phyloP scores from a whole-genome alignment of 495 filamentous ascomycete species.

The Penicillium argentinense region DNA sequence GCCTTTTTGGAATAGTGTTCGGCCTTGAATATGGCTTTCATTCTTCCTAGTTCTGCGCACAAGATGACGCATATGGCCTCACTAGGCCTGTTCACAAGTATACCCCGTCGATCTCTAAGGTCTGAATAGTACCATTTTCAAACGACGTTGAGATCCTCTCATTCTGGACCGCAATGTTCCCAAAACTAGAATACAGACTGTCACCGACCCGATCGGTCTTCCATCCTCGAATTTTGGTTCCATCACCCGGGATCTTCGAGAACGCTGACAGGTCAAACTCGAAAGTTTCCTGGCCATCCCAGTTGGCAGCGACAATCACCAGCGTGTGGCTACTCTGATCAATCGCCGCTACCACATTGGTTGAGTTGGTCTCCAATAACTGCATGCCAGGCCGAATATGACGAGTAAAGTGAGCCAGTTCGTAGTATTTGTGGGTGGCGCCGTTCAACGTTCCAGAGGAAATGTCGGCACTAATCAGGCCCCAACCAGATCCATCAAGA shows the following conservation, averaged over 20 bases:
- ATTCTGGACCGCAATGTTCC: background rate
- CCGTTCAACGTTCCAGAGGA: constrained; percentile 1
- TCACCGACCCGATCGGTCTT: constrained; percentile 7
- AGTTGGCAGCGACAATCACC: constrained; percentile 16
- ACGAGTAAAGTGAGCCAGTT: constrained; percentile 14
- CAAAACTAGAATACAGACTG: constrained; percentile 2
- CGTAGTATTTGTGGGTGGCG: constrained; percentile 11
- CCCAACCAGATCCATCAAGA: constrained; percentile 10
- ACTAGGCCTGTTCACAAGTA: constrained; percentile 1
- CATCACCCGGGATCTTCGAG: constrained; percentile 4
- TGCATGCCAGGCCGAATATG: constrained; percentile 17
- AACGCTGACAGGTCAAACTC: constrained; percentile 13
- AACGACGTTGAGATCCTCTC: constrained; percentile 6
- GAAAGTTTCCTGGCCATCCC: constrained; percentile 6
- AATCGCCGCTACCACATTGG: constrained; percentile 6
- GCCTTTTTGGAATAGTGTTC: too few relatives aligned
- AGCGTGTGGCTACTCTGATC: constrained; percentile 6
- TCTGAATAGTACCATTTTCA: constrained; percentile 8
- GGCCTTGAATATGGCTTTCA: too few relatives aligned
- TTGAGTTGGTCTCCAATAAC: constrained; percentile 8
- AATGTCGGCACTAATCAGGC: constrained; percentile 10
- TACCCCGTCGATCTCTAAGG: constrained; percentile 10
- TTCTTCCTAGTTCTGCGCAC: too few relatives aligned
- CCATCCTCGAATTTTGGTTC: constrained; percentile 9
- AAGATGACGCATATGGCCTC: too few relatives aligned